Evolutionary conservation across 352 stramenopile species (phyloP), one percentile per base, ranked within the genome.

Genomic region (Phytophthora fragariaefolia): DNA sequence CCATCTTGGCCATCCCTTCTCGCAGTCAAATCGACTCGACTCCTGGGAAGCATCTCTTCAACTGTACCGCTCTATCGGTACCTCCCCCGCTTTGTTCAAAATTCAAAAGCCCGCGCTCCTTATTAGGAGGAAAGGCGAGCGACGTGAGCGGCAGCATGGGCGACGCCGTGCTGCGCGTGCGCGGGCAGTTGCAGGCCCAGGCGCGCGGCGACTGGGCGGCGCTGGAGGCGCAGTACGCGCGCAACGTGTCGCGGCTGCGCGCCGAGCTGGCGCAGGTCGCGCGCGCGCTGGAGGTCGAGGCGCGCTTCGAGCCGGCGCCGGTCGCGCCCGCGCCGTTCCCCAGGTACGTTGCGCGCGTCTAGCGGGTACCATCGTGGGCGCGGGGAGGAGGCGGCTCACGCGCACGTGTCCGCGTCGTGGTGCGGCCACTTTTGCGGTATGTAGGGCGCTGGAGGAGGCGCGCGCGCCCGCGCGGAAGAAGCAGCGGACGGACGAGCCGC

Each of bases 131-230:
- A 65, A 69, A 74, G 45, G 51, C 27, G 22, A 45, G 15, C 9
- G 22, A n/a, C n/a, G n/a, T n/a, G n/a, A 51, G 20, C 24, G 17
- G 24, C 28, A 43, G 43, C 36, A 91, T 93, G 82, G 73, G 82
- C 32, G 85, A 93, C 62, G 82, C 80, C 56, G 82, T 91, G 64
- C 70, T 83, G 60, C 81, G 77, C 68, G 77, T 90, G 57, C 81
- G 80, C 56, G 63, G 74, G 50, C 79, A 83, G 32, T 66, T 93
- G 45, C 80, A 84, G 56, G 66, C 72, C 27, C 57, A 89, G 20
- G 80, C 79, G 52, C 80, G 74, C 32, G 82, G 87, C 13, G 73
- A 90, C 55, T 88, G 83, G 65, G 54, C 57, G 26, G 66, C 46
- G 36, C 45, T 91, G 50, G 82, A 93, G 56, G 59, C 79, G 36